Percentiles rank a stretch among this genome's conserved stretches.
phyloP scores from a whole-genome alignment of 768 basidiomycete species.

The Boletus speciosus region DNA sequence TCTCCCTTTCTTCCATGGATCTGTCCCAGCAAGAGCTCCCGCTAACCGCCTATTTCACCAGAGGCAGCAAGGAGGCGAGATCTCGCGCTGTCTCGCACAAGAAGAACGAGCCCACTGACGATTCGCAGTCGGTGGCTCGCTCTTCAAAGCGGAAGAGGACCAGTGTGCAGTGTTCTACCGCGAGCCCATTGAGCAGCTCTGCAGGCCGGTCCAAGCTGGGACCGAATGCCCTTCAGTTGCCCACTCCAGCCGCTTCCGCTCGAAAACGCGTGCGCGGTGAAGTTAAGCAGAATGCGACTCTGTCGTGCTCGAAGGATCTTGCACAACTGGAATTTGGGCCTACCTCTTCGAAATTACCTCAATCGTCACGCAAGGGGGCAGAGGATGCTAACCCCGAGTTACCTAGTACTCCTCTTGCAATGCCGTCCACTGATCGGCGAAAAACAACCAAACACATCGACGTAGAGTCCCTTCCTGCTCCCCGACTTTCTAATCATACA shows the following conservation, averaged over 20 bases:
- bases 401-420: slow-evolving; percentile 5
- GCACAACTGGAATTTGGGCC: background rate
- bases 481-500: background rate
- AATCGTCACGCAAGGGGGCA: background rate
- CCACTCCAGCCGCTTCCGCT: slow-evolving; percentile 20
- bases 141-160: slow-evolving; percentile 21
- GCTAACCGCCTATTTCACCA: slow-evolving; percentile 27
- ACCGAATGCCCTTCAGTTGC: slow-evolving; percentile 13
- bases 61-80: slow-evolving; percentile 8
- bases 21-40: slow-evolving; percentile 34
- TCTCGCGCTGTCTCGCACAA: background rate
- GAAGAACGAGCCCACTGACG: slow-evolving; percentile 2
- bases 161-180: background rate
- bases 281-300: background rate
- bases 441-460: background rate
- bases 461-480: background rate
- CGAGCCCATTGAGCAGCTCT: background rate
- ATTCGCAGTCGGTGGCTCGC: slow-evolving; percentile 2
- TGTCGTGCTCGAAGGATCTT: slow-evolving; percentile 1
- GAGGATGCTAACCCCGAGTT: background rate
- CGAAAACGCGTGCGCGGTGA: slow-evolving; percentile 13
- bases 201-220: slow-evolving; percentile 3
- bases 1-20: slow-evolving; percentile 20
- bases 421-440: slow-evolving; percentile 3
- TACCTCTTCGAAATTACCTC: background rate